Base-by-base conservation (phyloP, 768 basidiomycete genomes). In the Tylopilus cervinicoccineus region DNA sequence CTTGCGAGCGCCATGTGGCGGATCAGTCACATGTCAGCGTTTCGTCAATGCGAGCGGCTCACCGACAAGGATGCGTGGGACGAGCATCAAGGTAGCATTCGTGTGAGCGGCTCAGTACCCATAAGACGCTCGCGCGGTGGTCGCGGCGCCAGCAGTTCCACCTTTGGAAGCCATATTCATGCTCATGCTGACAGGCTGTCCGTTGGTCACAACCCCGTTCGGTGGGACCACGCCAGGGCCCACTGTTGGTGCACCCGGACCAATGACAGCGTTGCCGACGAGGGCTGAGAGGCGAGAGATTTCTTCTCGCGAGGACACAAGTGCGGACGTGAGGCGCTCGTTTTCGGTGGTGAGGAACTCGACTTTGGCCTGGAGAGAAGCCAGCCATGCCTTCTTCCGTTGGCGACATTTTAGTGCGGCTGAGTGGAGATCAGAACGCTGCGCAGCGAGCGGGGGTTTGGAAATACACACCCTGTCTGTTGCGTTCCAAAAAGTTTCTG, bases 341-440 rank as follows among this genome's bases (percentile, higher is more conserved):
- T 99, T 99, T 70, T 99, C 96, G 55, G 86, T 83, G n/a, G 78
- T 74, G 33, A 99, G 80, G 57, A 75, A 88, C 65, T 99, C 96
- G 69, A 95, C 93, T 61, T 94, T 94, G 33, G 86, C 81, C 68
- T 99, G 96, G 16, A 99, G 76, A 53, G 89, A 85, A 24, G 84
- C 78, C 13, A 98, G 79, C 96, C 96, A 99, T 5, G 93, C 93
- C 69, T 99, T 99, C 72, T 99, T 99, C 50, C 96, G 88, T 65
- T 99, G 96, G 29, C 96, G 92, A 70, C 96, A 99, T 72, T 98
- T 98, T 57, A 98, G 82, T 6, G 96, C 96, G 52, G 96, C 95
- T 97, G 58, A 2, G 45, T 11, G 40, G 26, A 29, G 12, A 27
- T 53, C 51, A 62, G 40, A 42, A 47, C 6, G 19, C 14, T 45